Base-by-base conservation (phyloP, 1,284 basidiomycete genomes). In the Vanrija humicola region DNA sequence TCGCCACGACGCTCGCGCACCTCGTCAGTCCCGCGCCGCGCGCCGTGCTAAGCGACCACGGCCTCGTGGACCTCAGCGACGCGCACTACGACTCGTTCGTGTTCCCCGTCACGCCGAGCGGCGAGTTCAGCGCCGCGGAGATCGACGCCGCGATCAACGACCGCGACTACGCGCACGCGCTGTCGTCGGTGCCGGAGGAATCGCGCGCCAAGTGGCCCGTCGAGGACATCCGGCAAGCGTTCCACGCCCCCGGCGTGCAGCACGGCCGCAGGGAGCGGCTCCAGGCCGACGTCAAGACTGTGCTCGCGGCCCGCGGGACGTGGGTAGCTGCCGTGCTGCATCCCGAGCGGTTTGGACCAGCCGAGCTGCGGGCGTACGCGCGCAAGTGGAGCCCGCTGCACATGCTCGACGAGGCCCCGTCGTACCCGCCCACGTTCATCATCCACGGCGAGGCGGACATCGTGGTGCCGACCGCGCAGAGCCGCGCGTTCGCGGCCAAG, bases 401-500 rank as follows among this genome's bases (percentile, higher is more conserved):
- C 38, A 40, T 15, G 38, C 38, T 40, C 18, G 38, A 40, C 38
- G 38, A 7, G 3, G 28, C 28, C 3, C 28, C 14, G 34, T 12
- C 14, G 34, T 34, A 34, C 46, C 62, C 65, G 21, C 68, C 68
- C 12, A 66, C 65, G 5, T 64, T 60, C 56, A 43, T 68, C 47
- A 51, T 70, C 39, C 68, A 70, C 53, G 66, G 68, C 1, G 56
- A 50, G 12, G 55, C 38, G 8, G 68, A 70, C 44, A 25, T 18
- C 12, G 38, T 55, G 14, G 68, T 67, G 18, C 59, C 57, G 7
- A 15, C 14, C 2, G 12, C 9, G 10, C 34, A 34, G 34, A 12
- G 34, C 34, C 34, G 2, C 12, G 34, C 34, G 34, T 34, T 34
- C 14, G 34, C 34, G 14, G 34, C 34, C 34, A 34, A 34, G 34